Evolutionary conservation across 352 stramenopile species (phyloP), one percentile per base, ranked within the genome.

Genomic region (Pythium biforme): DNA sequence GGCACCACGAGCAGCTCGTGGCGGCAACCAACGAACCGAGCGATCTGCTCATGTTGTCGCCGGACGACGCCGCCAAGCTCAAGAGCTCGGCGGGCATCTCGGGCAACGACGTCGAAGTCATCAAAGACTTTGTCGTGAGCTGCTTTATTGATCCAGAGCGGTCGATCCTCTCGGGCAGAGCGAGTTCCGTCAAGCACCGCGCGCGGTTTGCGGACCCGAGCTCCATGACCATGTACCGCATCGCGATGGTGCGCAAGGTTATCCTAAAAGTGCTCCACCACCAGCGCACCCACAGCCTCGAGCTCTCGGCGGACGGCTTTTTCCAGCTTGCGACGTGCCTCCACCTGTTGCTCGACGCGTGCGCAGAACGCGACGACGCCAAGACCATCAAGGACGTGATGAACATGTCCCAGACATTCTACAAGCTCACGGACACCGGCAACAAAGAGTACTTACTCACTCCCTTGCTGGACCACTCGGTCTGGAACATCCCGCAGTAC

Each of bases 331-430:
- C 75, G 1, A 68, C 68, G 1, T 77, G 83, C 3, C 50, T 94
- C 39, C 76, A 71, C 31, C 63, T 94, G 17, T 43, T 94, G 23
- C 56, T 94, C 25, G 71, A 90, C 60, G 83, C 81, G 0, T 87
- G 80, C 56, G 60, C 79, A 12, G 77, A 90, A 51, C 69, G 74
- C 23, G 72, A 88, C 39, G 86, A 94, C 56, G 89, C 70, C 15
- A 80, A 75, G 25, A 86, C 72, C 0, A 84, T 76, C 58, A 89
- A 87, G 55, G 74, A 82, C 23, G 67, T 94, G 4, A 92, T 94
- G 83, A 92, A 94, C 62, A 85, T 94, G 83, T 57, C 89, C 20
- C 86, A 94, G 62, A 94, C 86, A 3, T 94, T 94, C 41, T 90
- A 92, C 52, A 69, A 70, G 15, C 61, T 60, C 14, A 37, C n/a